These are phyloP conservation scores for Xylaria sp. DNA, from an alignment of 2,329 filamentous ascomycete genomes.

Conservation along the genomic window DNA sequence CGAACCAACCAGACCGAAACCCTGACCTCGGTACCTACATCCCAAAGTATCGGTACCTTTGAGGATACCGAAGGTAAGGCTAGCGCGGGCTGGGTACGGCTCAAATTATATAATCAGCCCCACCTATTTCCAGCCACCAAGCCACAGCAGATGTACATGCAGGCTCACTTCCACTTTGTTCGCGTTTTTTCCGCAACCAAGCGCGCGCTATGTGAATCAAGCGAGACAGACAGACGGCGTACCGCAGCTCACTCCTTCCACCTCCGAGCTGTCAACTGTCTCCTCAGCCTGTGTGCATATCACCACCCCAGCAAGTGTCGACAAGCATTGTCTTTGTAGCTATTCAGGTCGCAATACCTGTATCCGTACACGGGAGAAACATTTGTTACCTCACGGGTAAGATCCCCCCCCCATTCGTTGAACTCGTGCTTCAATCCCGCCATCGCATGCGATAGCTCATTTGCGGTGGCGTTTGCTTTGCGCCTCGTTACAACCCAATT, in stretches of 20 bases:
- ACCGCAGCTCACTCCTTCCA: not conserved
- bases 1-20: too few relatives aligned
- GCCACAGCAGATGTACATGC: not conserved
- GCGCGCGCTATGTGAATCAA: not conserved
- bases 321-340: too few relatives aligned
- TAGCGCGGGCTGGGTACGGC: too few relatives aligned
- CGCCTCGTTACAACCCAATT: not conserved
- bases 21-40: too few relatives aligned
- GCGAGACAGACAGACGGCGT: not conserved
- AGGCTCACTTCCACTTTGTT: not conserved
- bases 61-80: not conserved
- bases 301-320: too few relatives aligned
- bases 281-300: too few relatives aligned
- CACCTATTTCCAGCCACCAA: not conserved
- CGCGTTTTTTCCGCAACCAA: not conserved
- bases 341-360: too few relatives aligned
- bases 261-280: not conserved
- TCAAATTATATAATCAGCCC: too few relatives aligned
- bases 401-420: not conserved
- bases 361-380: too few relatives aligned
- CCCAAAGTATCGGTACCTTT: too few relatives aligned
- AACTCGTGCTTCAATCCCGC: not conserved
- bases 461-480: not conserved
- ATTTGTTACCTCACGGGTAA: not conserved
- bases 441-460: not conserved